Evolutionary conservation across 768 basidiomycete genomes (phyloP).

Genomic region (Podaxis carcinomalis): DNA sequence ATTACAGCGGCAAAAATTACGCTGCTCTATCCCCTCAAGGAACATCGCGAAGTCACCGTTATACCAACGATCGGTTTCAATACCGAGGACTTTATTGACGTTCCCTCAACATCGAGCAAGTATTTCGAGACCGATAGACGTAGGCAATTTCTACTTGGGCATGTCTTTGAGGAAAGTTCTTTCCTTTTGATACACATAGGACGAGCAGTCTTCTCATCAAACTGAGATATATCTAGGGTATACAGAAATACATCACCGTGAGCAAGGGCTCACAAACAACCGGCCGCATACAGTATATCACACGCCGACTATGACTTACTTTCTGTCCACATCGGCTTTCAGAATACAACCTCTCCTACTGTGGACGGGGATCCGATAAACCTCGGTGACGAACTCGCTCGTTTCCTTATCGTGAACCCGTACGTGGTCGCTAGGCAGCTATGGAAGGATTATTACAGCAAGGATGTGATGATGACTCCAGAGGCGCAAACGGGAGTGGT

Average conservation of each 20-base stretch:
- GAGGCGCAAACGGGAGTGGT: conserved; percentile 37
- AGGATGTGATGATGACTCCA: conserved; percentile 38
- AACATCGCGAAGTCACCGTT: conserved; percentile 32
- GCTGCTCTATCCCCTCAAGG: conserved; percentile 39
- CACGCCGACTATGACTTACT: conserved; percentile 46
- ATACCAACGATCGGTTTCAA: conserved; percentile 48
- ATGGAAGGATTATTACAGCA: conserved; percentile 40
- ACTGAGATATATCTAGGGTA: too few species aligned
- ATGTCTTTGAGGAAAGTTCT: too few species aligned
- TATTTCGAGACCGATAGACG: too few species aligned
- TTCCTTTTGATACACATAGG: too few species aligned
- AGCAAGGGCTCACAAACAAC: conserved; percentile 31
- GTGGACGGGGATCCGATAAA: neutral
- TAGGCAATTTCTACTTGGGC: too few species aligned
- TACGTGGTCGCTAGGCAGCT: conserved; percentile 36
- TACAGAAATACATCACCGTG: conserved; percentile 34
- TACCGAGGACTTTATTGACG: conserved; percentile 58
- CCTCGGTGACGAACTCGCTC: conserved; percentile 25
- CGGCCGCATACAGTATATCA: conserved; percentile 36
- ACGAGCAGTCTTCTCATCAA: too few species aligned
- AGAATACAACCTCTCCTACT: conserved; percentile 24
- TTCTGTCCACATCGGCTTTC: conserved; percentile 46
- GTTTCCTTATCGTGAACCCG: conserved; percentile 36
- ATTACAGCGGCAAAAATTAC: conserved; percentile 42
- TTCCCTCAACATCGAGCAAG: too few species aligned